phyloP scores from a whole-genome alignment of 2,329 filamentous ascomycete genomes.

The Stachybotrys chlorohalonatus region DNA sequence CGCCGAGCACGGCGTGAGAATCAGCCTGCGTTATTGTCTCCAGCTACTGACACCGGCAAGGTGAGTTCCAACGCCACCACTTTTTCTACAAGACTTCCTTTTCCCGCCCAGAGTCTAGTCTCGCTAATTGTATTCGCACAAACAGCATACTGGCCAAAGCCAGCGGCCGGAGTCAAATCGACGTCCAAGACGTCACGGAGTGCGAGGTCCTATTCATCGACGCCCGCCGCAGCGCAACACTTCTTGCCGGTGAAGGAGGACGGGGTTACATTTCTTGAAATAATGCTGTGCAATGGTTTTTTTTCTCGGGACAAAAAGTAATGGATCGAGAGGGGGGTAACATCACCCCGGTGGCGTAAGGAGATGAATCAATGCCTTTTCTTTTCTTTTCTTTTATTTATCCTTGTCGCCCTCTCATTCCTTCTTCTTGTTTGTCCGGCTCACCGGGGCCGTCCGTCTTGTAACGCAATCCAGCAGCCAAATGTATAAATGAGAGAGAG shows the following conservation, averaged over 20 bases:
- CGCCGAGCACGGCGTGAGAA: slow-evolving; percentile 74
- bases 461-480: neutral
- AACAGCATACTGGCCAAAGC: slow-evolving; percentile 76
- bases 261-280: slow-evolving; percentile 54
- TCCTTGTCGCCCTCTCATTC: neutral
- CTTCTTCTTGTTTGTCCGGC: neutral
- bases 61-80: slow-evolving; percentile 25
- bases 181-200: slow-evolving; percentile 68
- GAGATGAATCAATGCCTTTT: neutral
- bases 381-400: neutral
- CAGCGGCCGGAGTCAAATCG: slow-evolving; percentile 67
- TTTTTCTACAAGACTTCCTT: neutral
- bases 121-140: neutral
- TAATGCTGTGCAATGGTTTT: neutral
- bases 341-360: neutral
- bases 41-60: slow-evolving; percentile 83
- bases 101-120: neutral
- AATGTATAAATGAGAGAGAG: neutral
- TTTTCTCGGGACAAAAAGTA: neutral
- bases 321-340: neutral
- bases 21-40: slow-evolving; percentile 86
- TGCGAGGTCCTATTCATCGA: slow-evolving; percentile 81
- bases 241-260: slow-evolving; percentile 55
- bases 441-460: neutral
- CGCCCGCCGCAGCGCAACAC: slow-evolving; percentile 64